Base-by-base conservation (phyloP, 169 alveolate genomes). In the Plasmodium gallinaceum region DNA sequence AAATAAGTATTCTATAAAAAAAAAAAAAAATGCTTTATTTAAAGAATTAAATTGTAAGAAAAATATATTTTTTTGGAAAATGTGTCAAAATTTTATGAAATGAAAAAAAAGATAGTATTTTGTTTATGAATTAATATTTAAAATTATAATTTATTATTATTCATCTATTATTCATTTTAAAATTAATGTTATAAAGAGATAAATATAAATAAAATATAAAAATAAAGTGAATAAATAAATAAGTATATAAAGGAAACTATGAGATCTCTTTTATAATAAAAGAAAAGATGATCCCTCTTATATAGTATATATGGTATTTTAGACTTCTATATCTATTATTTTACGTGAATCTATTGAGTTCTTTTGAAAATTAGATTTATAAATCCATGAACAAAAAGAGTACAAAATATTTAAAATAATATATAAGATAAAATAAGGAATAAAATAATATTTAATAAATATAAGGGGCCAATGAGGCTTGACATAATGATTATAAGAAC, bases 401-500 rank as follows among this genome's bases (percentile, higher is more conserved):
- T 80, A 80, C 20, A 68, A 66, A 0, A 72, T 68, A 26, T 68
- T 80, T 60, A 80, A 60, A 39, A 45, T 37, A 24, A 58, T 16
- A 66, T 80, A 80, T 54, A 80, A 52, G 65, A 80, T 80, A 32
- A 80, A 39, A 46, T 68, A 80, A 18, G 90, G 90, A 12, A 80
- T 32, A 24, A 80, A 26, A 66, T 80, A 80, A 66, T 80, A 80
- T 58, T 80, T 80, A 37, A 80, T 66, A 46, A 80, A 16, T 66
- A 80, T 80, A 5, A 80, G 73, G 8, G 90, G 90, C 90, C 90
- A 80, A 51, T 80, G 90, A 22, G 90, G 90, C 22, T 80, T 80
- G 0, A 80, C 60, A 68, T 80, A 52, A 24, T 57, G 22, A 43
- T 71, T 71, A 22, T 80, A 80, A n/a, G 90, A 80, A 54, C 65